Evolutionary conservation across 805 yeast species (phyloP).

Genomic region (Brettanomyces nanus): DNA sequence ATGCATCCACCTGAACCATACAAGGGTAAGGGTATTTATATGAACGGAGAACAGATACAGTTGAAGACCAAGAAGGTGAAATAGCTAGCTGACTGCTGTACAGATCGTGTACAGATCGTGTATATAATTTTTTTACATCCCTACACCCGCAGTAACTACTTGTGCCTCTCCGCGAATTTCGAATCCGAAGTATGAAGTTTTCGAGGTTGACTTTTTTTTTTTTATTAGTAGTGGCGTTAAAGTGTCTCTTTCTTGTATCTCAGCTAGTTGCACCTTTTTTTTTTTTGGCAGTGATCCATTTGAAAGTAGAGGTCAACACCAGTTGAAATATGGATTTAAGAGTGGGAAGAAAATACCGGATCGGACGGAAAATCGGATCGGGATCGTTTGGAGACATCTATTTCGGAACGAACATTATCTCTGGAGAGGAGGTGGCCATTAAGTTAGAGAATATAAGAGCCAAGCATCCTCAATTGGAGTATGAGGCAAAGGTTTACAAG

Average conservation of each 20-base stretch:
- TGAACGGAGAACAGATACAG: slow-evolving; percentile 84
- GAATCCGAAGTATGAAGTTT: too few species aligned
- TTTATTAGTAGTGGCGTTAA: too few species aligned
- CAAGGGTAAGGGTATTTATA: slow-evolving; percentile 95
- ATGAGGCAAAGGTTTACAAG: slow-evolving; percentile 93
- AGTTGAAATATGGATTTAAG: slow-evolving; percentile 66
- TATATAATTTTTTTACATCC: too few species aligned
- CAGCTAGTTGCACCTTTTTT: too few species aligned
- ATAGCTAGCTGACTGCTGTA: too few species aligned
- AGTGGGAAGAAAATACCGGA: slow-evolving; percentile 89
- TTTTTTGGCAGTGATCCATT: too few species aligned
- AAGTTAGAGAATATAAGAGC: slow-evolving; percentile 85
- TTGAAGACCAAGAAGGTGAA: slow-evolving; percentile 91
- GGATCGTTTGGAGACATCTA: slow-evolving; percentile 98
- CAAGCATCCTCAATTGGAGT: slow-evolving; percentile 93
- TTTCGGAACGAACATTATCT: slow-evolving; percentile 83
- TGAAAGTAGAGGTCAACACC: too few species aligned
- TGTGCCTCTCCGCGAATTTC: too few species aligned
- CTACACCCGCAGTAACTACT: too few species aligned
- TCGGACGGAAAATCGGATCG: slow-evolving; percentile 92
- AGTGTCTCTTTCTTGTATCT: too few species aligned
- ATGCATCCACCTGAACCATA: slow-evolving; percentile 96
- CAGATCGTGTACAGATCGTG: neutral
- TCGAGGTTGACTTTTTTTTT: too few species aligned
- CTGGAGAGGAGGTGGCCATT: slow-evolving; percentile 97